Conservation (phyloP, 148 eudicot genomes). For the Linanthus parryae region DNA sequence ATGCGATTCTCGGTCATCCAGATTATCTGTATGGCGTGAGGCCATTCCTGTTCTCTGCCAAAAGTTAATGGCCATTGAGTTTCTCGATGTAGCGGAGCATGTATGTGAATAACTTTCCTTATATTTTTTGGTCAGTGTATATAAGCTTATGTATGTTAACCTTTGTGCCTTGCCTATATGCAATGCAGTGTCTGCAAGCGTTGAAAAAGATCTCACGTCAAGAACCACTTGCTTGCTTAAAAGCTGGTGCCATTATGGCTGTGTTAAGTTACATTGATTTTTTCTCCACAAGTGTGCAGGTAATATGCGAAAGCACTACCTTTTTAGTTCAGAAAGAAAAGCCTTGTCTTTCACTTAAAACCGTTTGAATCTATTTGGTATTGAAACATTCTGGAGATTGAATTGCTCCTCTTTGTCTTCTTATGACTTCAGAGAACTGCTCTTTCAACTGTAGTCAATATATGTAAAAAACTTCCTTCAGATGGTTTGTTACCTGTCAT, state of each 20-base stretch:
- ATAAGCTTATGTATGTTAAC: too few relatives aligned
- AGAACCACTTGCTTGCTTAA: slow-evolving; percentile 72
- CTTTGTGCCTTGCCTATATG: too few relatives aligned
- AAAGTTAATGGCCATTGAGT: slow-evolving; percentile 60
- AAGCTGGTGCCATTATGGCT: slow-evolving; percentile 84
- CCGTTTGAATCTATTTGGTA: too few relatives aligned
- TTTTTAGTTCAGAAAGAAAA: too few relatives aligned
- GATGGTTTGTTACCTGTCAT: slow-evolving; percentile 53
- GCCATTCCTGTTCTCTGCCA: slow-evolving; percentile 79
- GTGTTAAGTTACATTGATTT: slow-evolving; percentile 77
- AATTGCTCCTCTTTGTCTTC: slow-evolving; percentile 1
- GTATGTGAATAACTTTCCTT: slow-evolving; percentile 28
- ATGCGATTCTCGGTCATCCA: slow-evolving; percentile 71
- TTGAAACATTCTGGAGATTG: slow-evolving; percentile 3
- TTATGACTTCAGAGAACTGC: slow-evolving; percentile 65
- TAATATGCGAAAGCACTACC: slow-evolving; percentile 10
- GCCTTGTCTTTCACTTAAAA: not conserved
- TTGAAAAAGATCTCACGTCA: slow-evolving; percentile 83
- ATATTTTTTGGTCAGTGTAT: slow-evolving; percentile 1
- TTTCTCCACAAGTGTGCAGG: slow-evolving; percentile 91
- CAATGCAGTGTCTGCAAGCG: slow-evolving; percentile 93
- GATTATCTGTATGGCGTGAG: slow-evolving; percentile 57
- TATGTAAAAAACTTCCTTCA: slow-evolving; percentile 82
- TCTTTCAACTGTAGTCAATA: slow-evolving; percentile 73
- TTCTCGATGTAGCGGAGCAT: slow-evolving; percentile 91